Base-by-base conservation (phyloP, 352 stramenopile genomes). In the Globisporangium polare region DNA sequence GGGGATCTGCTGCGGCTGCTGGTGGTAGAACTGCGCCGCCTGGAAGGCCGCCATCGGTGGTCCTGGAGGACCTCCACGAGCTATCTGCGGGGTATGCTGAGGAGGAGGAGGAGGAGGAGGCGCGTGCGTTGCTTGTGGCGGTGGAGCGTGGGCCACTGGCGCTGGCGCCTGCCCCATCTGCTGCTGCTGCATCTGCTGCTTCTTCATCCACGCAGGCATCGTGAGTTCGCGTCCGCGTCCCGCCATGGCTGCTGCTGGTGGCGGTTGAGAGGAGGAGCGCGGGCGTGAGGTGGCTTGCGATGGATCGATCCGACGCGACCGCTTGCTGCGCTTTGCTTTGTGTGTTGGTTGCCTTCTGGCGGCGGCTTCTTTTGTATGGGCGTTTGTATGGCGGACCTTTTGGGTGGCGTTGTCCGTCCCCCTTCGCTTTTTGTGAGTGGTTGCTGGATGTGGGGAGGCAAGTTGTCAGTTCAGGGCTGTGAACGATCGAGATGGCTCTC, bases 201-300 rank as follows among this genome's bases (percentile, higher is more conserved):
- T 90, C 68, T 87, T 92, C 85, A 95, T 94, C 87, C 87, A 96
- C 65, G 87, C 87, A 22, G 87, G 87, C 53, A 96, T 74, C 71
- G 83, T 93, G 64, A 96, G 79, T 62, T 89, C 83, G 29, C 85
- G 81, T 73, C 87, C 87, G 45, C 87, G 80, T 22, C 85, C 87
- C n/a, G 80, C 82, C 82, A 92, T 91, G 27, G 18, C 29, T 63
- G 42, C 22, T 61, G 17, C 3, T 42, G 20, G 2, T 47, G 39
- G 15, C 15, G 24, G 46, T 33, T 20, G 46, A 27, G 42, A 26
- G 29, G 15, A 58, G 17, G 39, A 35, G 22, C 10, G 39, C 18
- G 2, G n/a, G 42, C 10, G 37, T 7, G 37, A 22, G n/a, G 29
- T 15, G 37, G 8, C n/a, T 29, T 3, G 5, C 45, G n/a, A 18